Base-by-base conservation (phyloP, 2,329 filamentous ascomycete species). In the Pseudovirgaria hyperparasitica region DNA sequence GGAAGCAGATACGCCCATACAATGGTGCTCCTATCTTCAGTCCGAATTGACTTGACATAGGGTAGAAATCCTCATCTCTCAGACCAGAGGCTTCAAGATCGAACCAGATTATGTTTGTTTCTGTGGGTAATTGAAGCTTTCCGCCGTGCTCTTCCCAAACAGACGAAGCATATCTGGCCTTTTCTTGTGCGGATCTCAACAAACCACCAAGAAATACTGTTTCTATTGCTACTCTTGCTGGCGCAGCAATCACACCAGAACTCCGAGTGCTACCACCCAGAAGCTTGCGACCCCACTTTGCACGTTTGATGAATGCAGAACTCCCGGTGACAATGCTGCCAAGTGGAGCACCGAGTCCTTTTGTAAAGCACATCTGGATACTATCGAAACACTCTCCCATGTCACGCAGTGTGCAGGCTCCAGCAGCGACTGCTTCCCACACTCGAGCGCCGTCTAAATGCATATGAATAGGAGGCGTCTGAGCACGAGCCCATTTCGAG, bases 281-380 rank as follows among this genome's bases (percentile, higher is more conserved):
- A 16, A 23, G 19, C 25, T 34, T 34, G 9, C 31, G 23, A 22
- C 45, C 17, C 52, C 58, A 58, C 2, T 58, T 50, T 2, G 59
- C 48, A 16, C 58, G 55, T 28, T 46, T 50, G 14, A 66, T 37
- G 4, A 49, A 47, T 9, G 34, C 36, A 5, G 37, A 36, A 4
- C 43, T 31, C 0, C 62, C 62, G 13, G 64, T 48, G 6, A 67
- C 29, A 28, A 65, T 52, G 38, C 60, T 64, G 9, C 65, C 65
- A 32, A 67, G 55, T 1, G 65, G 65, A 1, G 65, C 65, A 10
- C 65, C 65, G 3, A 70, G 54, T 4, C 62, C 62, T 42, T 70
- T 70, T 32, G 58, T 62, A 40, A 68, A 65, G 42, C 64, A 68
- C 16, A 68, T 46, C 18, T 43, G 49, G 9, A 58, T 31, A 2